These are phyloP conservation scores for Carpinus fangiana DNA, from an alignment of 306 rosid species.

Conservation along the genomic window DNA sequence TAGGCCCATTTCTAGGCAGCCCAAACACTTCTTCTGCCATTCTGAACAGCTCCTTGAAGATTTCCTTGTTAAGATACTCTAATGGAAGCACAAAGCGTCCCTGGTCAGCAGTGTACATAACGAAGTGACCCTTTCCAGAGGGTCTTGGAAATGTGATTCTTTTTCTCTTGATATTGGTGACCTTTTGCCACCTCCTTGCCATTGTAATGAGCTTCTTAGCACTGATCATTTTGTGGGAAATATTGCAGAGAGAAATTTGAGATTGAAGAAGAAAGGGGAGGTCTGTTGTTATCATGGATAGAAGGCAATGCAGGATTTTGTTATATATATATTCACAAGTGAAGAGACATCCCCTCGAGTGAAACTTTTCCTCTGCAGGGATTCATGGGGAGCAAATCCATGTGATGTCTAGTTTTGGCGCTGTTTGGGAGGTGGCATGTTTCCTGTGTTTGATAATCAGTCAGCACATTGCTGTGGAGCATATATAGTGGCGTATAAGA, in stretches of 20 bases:
- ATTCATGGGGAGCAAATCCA: constrained; percentile 1
- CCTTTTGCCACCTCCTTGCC: constrained; percentile 26
- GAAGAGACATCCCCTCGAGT: neutral
- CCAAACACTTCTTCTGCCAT: constrained; percentile 28
- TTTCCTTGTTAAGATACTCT: constrained; percentile 15
- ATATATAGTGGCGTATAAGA: too few species aligned
- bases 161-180: neutral
- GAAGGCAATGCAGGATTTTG: neutral
- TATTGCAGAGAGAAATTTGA: neutral
- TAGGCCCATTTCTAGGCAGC: constrained; percentile 7
- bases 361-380: neutral
- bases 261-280: neutral
- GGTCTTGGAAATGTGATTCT: neutral
- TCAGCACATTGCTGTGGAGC: neutral
- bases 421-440: neutral
- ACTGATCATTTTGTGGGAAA: constrained; percentile 5
- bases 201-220: constrained; percentile 17
- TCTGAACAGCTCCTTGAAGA: constrained; percentile 21
- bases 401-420: neutral
- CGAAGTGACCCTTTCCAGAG: constrained; percentile 18
- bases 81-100: constrained; percentile 25
- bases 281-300: neutral
- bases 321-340: neutral
- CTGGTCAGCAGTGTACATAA: constrained; percentile 23
- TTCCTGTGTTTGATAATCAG: neutral